Conservation (phyloP, 1,284 basidiomycete species). For the Microbotryum violaceum region DNA sequence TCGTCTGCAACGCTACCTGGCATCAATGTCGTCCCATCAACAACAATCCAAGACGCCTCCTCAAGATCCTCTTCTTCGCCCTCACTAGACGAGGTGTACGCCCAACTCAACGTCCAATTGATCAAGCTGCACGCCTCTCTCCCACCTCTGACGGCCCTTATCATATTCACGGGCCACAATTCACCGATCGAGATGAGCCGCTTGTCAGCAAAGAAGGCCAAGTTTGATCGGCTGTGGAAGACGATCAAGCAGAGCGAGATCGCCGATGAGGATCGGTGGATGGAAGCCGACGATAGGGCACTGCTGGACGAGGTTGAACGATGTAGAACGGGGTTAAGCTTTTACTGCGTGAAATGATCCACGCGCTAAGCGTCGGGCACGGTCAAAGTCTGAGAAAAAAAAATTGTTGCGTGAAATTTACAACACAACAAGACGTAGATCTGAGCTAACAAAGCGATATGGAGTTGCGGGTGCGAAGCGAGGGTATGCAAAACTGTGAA, state of each 20-base stretch:
- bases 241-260: slow-evolving; percentile 41
- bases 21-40: not conserved
- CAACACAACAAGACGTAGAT: too few species aligned
- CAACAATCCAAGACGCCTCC: not conserved
- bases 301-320: slow-evolving; percentile 69
- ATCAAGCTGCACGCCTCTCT: slow-evolving; percentile 57
- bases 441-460: too few species aligned
- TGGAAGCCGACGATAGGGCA: slow-evolving; percentile 61
- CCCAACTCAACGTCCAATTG: slow-evolving; percentile 55
- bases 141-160: slow-evolving; percentile 66
- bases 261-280: slow-evolving; percentile 55
- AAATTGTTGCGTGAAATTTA: too few species aligned
- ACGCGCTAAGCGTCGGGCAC: too few species aligned
- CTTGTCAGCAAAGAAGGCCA: slow-evolving; percentile 58
- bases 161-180: slow-evolving; percentile 77
- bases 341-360: slow-evolving; percentile 60
- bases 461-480: too few species aligned
- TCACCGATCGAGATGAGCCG: slow-evolving; percentile 70
- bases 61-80: not conserved
- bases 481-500: too few species aligned
- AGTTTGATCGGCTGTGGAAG: slow-evolving; percentile 64
- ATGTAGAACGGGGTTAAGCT: slow-evolving; percentile 70
- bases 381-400: too few species aligned
- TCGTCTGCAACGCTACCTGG: slow-evolving; percentile 5
- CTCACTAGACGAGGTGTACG: slow-evolving; percentile 16